Evolutionary conservation across 2,329 filamentous ascomycete genomes (phyloP).

Genomic region (Cytospora piceae): DNA sequence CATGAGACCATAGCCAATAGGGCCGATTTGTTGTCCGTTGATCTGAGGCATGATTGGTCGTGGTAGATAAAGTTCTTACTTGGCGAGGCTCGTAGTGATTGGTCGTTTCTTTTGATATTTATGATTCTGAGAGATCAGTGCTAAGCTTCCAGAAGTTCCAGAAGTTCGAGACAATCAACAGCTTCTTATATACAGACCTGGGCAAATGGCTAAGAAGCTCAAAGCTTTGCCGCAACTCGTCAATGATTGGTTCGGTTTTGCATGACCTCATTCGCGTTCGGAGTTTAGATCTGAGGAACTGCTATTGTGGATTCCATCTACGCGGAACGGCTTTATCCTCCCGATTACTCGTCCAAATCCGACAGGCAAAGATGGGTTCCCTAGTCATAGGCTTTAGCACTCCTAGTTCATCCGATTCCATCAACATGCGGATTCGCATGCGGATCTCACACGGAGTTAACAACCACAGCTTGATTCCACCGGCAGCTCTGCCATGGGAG

Average conservation of each 20-base stretch:
- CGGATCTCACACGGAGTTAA: neutral
- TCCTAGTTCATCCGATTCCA: no score
- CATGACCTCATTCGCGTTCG: conserved; percentile 18
- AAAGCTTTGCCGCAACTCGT: neutral
- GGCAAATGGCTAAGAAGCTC: neutral
- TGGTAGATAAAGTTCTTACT: neutral
- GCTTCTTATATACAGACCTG: neutral
- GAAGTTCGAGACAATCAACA: neutral
- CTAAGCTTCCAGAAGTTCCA: neutral
- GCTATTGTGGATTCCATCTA: neutral
- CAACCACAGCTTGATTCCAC: neutral
- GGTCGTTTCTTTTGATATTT: neutral
- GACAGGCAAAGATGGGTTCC: no score
- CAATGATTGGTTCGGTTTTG: neutral
- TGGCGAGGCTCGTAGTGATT: neutral
- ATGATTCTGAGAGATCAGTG: neutral
- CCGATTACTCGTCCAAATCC: no score
- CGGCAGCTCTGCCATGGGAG: neutral
- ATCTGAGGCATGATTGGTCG: conserved; percentile 36
- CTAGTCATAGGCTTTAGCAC: no score
- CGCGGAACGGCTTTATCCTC: neutral
- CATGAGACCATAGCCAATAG: conserved; percentile 40
- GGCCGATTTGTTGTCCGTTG: conserved; percentile 37
- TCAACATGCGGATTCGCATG: no score
- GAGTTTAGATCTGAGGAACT: neutral